Percentiles rank a stretch among this genome's conserved stretches.
phyloP scores from a whole-genome alignment of 129 eudicot species.

The Flaveria trinervia region DNA sequence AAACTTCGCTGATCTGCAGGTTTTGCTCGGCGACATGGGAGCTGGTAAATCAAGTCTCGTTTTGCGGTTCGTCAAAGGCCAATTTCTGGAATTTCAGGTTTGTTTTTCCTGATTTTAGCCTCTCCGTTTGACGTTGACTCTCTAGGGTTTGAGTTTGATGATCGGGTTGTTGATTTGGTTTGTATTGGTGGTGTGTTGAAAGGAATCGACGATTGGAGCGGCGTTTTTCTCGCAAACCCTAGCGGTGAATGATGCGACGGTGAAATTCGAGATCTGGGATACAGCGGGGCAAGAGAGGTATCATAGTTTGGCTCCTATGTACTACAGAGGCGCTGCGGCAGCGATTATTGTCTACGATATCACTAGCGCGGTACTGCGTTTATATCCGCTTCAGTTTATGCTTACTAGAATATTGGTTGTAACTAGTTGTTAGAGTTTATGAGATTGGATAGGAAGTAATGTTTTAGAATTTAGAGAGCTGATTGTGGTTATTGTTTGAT shows the following conservation, averaged over 20 bases:
- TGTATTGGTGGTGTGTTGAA: neutral
- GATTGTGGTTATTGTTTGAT: neutral
- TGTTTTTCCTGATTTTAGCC: constrained; percentile 4
- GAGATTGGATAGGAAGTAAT: neutral
- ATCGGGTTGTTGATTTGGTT: constrained; percentile 17
- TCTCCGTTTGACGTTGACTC: constrained; percentile 15
- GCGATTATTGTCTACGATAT: constrained; percentile 93
- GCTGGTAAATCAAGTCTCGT: constrained; percentile 98
- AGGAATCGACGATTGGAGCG: constrained; percentile 99
- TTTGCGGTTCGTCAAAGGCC: constrained; percentile 94
- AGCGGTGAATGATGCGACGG: constrained; percentile 82
- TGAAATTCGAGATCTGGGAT: constrained; percentile 99
- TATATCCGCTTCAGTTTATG: neutral
- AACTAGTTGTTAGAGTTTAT: neutral
- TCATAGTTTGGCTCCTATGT: constrained; percentile 99
- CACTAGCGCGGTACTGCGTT: constrained; percentile 61
- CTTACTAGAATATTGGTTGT: neutral
- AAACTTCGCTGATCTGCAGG: constrained; percentile 43
- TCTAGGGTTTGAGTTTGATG: constrained; percentile 28
- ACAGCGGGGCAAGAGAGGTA: constrained; percentile 99
- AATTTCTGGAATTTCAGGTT: constrained; percentile 97
- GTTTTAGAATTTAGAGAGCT: neutral
- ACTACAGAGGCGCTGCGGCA: constrained; percentile 97
- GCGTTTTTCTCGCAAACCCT: constrained; percentile 96
- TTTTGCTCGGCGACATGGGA: constrained; percentile 97